phyloP scores from a whole-genome alignment of 768 basidiomycete species.

The Roridomyces roridus region DNA sequence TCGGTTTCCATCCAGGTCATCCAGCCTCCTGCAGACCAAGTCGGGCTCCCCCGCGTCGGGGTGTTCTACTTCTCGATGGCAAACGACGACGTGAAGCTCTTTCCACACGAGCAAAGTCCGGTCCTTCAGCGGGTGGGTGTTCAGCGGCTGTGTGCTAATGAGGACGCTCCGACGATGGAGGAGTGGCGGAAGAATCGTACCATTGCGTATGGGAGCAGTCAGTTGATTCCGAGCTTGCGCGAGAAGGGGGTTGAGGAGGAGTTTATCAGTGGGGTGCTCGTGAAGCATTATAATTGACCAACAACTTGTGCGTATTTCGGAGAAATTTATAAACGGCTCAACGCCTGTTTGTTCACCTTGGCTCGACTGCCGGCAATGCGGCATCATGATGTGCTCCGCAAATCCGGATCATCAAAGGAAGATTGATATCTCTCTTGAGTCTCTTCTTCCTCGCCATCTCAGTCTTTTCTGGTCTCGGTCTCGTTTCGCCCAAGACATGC shows the following conservation, averaged over 20 bases:
- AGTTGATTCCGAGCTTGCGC: conserved; percentile 32
- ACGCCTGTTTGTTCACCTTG: too few species aligned
- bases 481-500: too few species aligned
- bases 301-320: too few species aligned
- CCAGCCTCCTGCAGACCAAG: conserved; percentile 56
- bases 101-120: conserved; percentile 47
- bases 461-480: too few species aligned
- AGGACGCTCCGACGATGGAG: conserved; percentile 47
- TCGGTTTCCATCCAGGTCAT: conserved; percentile 40
- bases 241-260: conserved; percentile 53
- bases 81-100: conserved; percentile 50
- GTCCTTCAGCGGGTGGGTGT: conserved; percentile 46
- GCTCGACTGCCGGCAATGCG: too few species aligned
- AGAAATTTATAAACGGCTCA: too few species aligned
- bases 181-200: conserved; percentile 48
- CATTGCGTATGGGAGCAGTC: conserved; percentile 45
- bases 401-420: too few species aligned
- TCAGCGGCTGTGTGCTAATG: conserved; percentile 37
- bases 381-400: too few species aligned
- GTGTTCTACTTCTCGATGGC: conserved; percentile 53
- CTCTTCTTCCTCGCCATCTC: too few species aligned
- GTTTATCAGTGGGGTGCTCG: conserved; percentile 48
- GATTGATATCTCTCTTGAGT: too few species aligned
- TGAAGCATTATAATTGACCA: conserved; percentile 56
- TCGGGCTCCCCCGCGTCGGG: conserved; percentile 48